Conservation (phyloP, 2,329 filamentous ascomycete genomes). For the Alternaria burnsii region DNA sequence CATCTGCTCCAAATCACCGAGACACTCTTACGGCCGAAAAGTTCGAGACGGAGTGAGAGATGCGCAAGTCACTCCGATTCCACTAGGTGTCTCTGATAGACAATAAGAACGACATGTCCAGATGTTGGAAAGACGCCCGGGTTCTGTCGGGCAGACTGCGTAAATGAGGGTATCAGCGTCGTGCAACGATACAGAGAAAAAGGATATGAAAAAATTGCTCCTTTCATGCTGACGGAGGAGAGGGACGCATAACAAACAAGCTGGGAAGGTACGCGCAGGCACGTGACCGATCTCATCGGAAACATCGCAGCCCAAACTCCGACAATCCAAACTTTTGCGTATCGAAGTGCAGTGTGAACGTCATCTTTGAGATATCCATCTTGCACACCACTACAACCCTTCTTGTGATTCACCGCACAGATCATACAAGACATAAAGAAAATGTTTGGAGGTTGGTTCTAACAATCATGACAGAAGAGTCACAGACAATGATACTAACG, state of each 20-base stretch:
- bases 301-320: constrained; percentile 9
- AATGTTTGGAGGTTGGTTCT: constrained; percentile 64
- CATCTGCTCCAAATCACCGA: background rate
- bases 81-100: background rate
- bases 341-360: constrained; percentile 6
- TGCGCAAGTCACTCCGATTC: background rate
- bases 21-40: background rate
- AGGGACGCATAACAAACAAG: background rate
- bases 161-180: background rate
- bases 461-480: background rate
- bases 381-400: constrained; percentile 10
- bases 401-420: background rate
- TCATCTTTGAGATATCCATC: constrained; percentile 11
- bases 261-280: background rate
- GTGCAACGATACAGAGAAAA: background rate
- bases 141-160: background rate
- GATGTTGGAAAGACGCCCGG: background rate
- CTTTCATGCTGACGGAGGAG: background rate
- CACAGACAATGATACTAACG: constrained; percentile 13
- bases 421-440: background rate
- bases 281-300: constrained; percentile 13
- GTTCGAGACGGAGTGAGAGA: background rate
- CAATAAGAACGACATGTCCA: background rate
- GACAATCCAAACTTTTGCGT: constrained; percentile 20
- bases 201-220: background rate